A percentile compares a stretch with the other conserved stretches of the same genome.
phyloP scores from a whole-genome alignment of 495 filamentous ascomycete genomes.

The Neurospora sp. region DNA sequence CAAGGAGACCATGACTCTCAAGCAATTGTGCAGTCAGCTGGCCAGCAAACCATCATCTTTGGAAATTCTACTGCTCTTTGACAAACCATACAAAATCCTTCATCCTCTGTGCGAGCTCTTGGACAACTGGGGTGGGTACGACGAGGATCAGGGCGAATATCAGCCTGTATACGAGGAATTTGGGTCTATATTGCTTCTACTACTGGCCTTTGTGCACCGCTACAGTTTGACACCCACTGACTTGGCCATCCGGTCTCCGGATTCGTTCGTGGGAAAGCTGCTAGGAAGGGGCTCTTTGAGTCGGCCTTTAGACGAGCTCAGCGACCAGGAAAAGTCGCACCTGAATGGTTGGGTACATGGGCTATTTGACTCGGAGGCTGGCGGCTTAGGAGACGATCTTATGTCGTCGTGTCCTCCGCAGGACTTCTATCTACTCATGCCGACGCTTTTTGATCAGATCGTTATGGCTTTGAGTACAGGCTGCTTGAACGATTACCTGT shows the following conservation, averaged over 20 bases:
- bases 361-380: slow-evolving; percentile 74
- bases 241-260: slow-evolving; percentile 45
- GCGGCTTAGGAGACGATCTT: slow-evolving; percentile 65
- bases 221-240: slow-evolving; percentile 64
- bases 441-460: slow-evolving; percentile 79
- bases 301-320: slow-evolving; percentile 54
- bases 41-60: slow-evolving; percentile 66
- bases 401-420: slow-evolving; percentile 88
- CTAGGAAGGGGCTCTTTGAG: slow-evolving; percentile 52
- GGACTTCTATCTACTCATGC: slow-evolving; percentile 86
- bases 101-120: slow-evolving; percentile 77
- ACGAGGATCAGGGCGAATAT: slow-evolving; percentile 90
- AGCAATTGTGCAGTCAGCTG: slow-evolving; percentile 70
- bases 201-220: slow-evolving; percentile 74
- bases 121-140: slow-evolving; percentile 75
- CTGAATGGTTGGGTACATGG: slow-evolving; percentile 78
- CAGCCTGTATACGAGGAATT: slow-evolving; percentile 98
- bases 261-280: slow-evolving; percentile 75
- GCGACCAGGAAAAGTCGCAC: slow-evolving; percentile 63
- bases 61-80: slow-evolving; percentile 82
- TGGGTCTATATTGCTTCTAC: slow-evolving; percentile 72
- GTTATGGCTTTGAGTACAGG: slow-evolving; percentile 63
- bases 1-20: slow-evolving; percentile 86
- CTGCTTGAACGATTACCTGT: slow-evolving; percentile 63
- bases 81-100: slow-evolving; percentile 61